phyloP scores from a whole-genome alignment of 2,329 filamentous ascomycete genomes.

The Talaromyces islandicus region DNA sequence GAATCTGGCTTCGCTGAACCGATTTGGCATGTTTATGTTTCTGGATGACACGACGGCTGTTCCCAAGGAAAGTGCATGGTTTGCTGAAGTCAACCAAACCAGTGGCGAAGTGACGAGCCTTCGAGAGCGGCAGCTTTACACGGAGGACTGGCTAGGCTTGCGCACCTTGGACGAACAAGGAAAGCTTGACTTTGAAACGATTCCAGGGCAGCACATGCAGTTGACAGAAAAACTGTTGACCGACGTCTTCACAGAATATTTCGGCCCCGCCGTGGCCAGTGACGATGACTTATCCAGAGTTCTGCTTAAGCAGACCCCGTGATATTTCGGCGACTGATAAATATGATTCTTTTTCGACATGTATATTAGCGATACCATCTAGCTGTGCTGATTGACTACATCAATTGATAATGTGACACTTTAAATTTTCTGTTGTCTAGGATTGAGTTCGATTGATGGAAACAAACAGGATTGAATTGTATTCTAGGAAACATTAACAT shows the following conservation, averaged over 20 bases:
- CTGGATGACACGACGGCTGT: constrained; percentile 78
- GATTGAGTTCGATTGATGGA: neutral
- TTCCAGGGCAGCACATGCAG: constrained; percentile 77
- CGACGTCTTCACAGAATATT: constrained; percentile 55
- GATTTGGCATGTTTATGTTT: constrained; percentile 87
- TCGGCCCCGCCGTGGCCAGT: constrained; percentile 28
- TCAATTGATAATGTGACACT: neutral
- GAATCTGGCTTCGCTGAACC: constrained; percentile 64
- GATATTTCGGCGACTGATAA: neutral
- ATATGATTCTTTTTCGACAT: neutral
- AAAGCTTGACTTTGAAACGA: constrained; percentile 66
- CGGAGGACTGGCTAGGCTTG: constrained; percentile 90
- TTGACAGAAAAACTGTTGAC: constrained; percentile 61
- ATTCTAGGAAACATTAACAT: too few species aligned
- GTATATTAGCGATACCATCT: neutral
- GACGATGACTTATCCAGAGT: constrained; percentile 5
- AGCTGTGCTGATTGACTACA: neutral
- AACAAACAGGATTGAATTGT: neutral
- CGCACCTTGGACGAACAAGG: constrained; percentile 71
- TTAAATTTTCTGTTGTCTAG: neutral
- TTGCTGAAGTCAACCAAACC: constrained; percentile 74
- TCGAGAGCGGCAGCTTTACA: constrained; percentile 66
- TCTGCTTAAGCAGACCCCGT: constrained; percentile 4
- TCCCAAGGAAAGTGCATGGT: constrained; percentile 88
- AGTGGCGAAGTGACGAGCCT: constrained; percentile 58